Base-by-base conservation (phyloP, 177 flowering plant species). In the Tripterygium wilfordii region DNA sequence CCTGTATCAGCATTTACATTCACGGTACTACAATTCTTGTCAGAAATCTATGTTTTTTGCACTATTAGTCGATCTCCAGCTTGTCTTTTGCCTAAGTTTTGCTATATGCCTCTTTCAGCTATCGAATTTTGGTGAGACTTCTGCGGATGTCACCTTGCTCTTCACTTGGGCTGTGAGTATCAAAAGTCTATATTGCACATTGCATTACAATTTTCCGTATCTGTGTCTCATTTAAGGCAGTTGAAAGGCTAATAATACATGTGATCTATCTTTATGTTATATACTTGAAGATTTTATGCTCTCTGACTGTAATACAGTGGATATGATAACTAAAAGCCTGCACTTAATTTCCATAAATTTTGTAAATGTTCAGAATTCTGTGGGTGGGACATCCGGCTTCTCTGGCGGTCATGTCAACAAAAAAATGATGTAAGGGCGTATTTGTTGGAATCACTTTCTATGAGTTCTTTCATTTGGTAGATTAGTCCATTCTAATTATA, bases 371-470 rank as follows among this genome's bases (percentile, higher is more conserved):
- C 77, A 88, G 96, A 88, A 88, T 60, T 85, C 95, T 49, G 85
- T 83, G 39, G 96, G 88, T 52, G 96, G 89, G 37, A 51, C 36
- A 33, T 88, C 96, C 35, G 95, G 76, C 56, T 55, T 64, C 45
- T 79, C 96, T 45, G 95, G 96, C 47, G 48, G 69, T 45, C 96
- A 88, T 60, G 63, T 50, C 68, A 88, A 88, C 66, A 58, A 77
- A 41, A 76, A 68, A 57, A 68, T 81, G 51, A 38, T 15, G 96
- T 88, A 74, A 72, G 83, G 47, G n/a, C 28, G 31, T 16, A 15
- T 7, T 3, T 35, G 7, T 30, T 12, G 12, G 33, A 30, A 30
- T 30, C 33, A 6, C 8, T 12, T 30, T 30, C 8, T 12, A 30
- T 12, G 7, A 30, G n/a, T n/a, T n/a, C n/a, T n/a, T n/a, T n/a